phyloP scores from a whole-genome alignment of 2,329 filamentous ascomycete species.

The Pleochaeta shiraiana region DNA sequence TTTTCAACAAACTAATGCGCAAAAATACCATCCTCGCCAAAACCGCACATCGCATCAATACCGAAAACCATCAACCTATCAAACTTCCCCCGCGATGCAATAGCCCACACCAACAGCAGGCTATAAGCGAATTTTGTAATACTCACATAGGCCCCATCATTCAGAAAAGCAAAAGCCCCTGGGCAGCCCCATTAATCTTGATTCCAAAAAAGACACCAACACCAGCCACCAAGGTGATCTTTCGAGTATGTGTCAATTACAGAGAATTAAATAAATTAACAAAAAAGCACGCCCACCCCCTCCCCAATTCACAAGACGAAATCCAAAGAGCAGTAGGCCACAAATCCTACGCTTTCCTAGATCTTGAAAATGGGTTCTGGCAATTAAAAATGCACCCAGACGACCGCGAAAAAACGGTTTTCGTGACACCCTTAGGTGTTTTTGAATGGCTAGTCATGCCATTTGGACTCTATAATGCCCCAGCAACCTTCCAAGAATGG shows the following conservation, averaged over 20 bases:
- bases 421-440: background rate
- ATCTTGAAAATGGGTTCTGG: background rate
- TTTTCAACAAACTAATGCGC: background rate
- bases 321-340: background rate
- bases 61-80: background rate
- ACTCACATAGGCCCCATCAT: background rate
- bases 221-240: background rate
- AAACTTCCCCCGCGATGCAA: background rate
- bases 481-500: background rate
- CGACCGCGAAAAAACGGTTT: background rate
- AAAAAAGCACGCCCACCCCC: background rate
- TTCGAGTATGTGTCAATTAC: background rate
- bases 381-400: background rate
- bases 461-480: background rate
- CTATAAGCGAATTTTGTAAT: background rate
- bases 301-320: background rate
- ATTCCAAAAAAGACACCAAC: background rate
- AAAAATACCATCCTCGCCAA: background rate
- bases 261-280: background rate
- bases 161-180: background rate
- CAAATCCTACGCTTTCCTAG: background rate
- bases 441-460: background rate
- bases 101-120: background rate
- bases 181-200: background rate
- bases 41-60: background rate